These are phyloP conservation scores for Bocquillonia castaneifolia DNA, from an alignment of 441 rosid species.

Conservation along the genomic window DNA sequence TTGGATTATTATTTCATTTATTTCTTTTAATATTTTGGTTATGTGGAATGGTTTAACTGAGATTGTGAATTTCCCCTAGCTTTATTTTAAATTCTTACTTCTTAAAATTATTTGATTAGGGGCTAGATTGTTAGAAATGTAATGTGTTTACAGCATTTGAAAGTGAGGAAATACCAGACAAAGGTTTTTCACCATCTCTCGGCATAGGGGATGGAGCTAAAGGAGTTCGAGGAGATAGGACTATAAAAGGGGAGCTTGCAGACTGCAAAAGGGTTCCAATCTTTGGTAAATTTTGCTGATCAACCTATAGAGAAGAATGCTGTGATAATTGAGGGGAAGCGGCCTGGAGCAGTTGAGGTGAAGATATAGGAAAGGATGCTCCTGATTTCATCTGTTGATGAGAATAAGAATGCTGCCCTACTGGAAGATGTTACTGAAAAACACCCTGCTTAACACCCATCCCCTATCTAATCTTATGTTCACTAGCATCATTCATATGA, in stretches of 20 bases:
- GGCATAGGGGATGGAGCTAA: constrained; percentile 87
- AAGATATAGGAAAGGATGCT: constrained; percentile 57
- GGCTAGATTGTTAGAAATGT: too few species aligned
- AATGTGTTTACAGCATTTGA: constrained; percentile 55
- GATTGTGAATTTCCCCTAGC: too few species aligned
- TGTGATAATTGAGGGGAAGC: constrained; percentile 79
- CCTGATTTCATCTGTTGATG: constrained; percentile 74
- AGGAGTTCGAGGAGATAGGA: constrained; percentile 85
- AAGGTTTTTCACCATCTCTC: constrained; percentile 79
- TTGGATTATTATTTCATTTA: too few species aligned
- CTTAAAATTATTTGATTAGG: too few species aligned
- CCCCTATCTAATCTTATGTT: constrained; percentile 56
- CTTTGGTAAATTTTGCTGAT: constrained; percentile 67
- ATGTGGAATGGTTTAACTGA: too few species aligned
- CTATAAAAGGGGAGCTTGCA: constrained; percentile 70
- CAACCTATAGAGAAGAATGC: constrained; percentile 86
- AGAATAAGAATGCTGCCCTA: constrained; percentile 57
- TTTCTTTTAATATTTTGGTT: too few species aligned
- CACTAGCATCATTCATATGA: constrained; percentile 72
- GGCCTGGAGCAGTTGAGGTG: constrained; percentile 72
- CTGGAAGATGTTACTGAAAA: constrained; percentile 62
- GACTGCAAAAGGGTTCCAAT: constrained; percentile 80
- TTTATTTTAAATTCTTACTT: too few species aligned
- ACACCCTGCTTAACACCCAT: constrained; percentile 59
- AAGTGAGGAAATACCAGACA: constrained; percentile 49